A percentile compares a stretch with the other conserved stretches of the same genome.
These are phyloP conservation scores for Eutrema yunnanense DNA, from an alignment of 345 rosid species.

Conservation along the genomic window DNA sequence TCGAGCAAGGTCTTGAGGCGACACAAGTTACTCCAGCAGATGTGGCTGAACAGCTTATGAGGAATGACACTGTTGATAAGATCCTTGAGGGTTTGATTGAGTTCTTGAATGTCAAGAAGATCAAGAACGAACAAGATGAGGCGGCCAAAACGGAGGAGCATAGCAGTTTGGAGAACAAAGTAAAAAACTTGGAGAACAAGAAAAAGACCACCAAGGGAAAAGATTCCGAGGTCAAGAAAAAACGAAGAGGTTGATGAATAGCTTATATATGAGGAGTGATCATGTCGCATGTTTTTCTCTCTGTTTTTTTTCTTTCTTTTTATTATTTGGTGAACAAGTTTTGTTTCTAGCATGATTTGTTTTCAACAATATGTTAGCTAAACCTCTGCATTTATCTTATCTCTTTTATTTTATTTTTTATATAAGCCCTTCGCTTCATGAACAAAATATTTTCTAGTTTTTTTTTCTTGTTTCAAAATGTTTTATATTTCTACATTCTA, in stretches of 20 bases:
- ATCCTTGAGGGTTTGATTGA: slow-evolving; percentile 27
- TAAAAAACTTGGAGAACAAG: neutral
- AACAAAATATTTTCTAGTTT: neutral
- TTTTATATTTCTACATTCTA: neutral
- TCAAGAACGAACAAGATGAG: slow-evolving; percentile 17
- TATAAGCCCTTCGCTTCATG: too few relatives aligned
- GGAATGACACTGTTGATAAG: slow-evolving; percentile 26
- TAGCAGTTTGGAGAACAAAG: neutral
- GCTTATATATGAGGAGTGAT: slow-evolving; percentile 27
- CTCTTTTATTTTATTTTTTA: too few relatives aligned
- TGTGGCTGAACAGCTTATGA: slow-evolving; percentile 43
- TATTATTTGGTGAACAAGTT: neutral
- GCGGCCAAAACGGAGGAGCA: slow-evolving; percentile 3
- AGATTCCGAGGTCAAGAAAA: neutral
- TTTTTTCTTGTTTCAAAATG: neutral
- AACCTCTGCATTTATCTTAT: too few relatives aligned
- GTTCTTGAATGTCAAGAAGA: slow-evolving; percentile 29
- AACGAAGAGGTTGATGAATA: slow-evolving; percentile 36
- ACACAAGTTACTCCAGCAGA: slow-evolving; percentile 41
- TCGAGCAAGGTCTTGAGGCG: slow-evolving; percentile 24
- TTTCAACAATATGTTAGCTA: neutral
- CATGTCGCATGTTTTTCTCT: slow-evolving; percentile 6
- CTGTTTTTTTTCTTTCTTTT: neutral
- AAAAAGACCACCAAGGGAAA: neutral
- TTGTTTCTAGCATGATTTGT: neutral